Evolutionary conservation across 1,284 basidiomycete species (phyloP), one percentile per base, ranked within the genome.

Genomic region (Apiotrichum gamsii): DNA sequence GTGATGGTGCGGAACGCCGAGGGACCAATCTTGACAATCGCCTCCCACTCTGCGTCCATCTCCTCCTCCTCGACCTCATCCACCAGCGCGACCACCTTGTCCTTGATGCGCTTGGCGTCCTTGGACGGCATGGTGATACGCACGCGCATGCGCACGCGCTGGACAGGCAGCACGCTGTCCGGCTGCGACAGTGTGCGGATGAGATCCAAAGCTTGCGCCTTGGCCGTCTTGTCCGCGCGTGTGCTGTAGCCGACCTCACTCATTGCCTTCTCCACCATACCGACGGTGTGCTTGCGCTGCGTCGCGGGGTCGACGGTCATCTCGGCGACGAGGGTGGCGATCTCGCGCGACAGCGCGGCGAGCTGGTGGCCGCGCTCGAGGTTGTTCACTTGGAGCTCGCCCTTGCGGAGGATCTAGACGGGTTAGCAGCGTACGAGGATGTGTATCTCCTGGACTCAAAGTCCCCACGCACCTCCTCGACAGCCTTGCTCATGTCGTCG

Each of bases 251-350:
- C 91, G 6, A 90, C 83, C 67, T 97, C 93, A 20, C 82, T 76
- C 90, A 99, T 94, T 0, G 91, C 93, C 74, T 97, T 98, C 66
- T 99, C 95, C 54, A 99, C 90, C 77, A 98, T 90, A 18, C 88
- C 86, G 37, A 94, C 89, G 2, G 91, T 86, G 69, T 96, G 93
- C 5, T 91, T 90, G 20, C 84, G 77, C 63, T 90, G 84, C 3
- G 90, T 94, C 3, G 77, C 73, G 1, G 94, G 95, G 63, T 98
- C 93, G 29, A 97, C 90, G 50, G 88, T 95, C 76, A 91, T 93
- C 72, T 93, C 89, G 1, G 90, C 84, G 4, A 98, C 89, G 35
- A 90, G 80, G 0, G 90, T 95, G 2, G 90, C 90, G 54, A 98
- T 95, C 66, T 98, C 95, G 59, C 84, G 85, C 52, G 88, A 84